These are phyloP conservation scores for Clitoria ternatea DNA, from an alignment of 306 rosid genomes.

Conservation along the genomic window DNA sequence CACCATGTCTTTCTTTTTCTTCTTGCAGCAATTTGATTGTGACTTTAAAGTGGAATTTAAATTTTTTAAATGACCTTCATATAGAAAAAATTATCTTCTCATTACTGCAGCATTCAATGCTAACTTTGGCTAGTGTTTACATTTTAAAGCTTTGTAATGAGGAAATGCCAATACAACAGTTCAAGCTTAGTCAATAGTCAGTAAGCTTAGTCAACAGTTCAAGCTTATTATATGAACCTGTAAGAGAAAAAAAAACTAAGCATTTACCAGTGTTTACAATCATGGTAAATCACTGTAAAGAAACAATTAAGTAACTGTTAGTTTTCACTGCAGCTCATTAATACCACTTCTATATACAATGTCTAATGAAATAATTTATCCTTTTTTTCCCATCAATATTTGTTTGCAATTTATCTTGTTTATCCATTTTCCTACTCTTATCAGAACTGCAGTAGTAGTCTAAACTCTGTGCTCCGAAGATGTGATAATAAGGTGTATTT, in stretches of 20 bases:
- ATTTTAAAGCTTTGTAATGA: neutral
- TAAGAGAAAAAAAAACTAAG: neutral
- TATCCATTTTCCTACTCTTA: constrained; percentile 7
- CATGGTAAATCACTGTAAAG: neutral
- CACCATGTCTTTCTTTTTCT: constrained; percentile 11
- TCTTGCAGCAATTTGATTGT: neutral
- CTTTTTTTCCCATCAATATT: neutral
- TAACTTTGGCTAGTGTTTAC: neutral
- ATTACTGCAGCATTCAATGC: neutral
- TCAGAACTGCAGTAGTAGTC: constrained; percentile 56
- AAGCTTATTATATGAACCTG: constrained; percentile 12
- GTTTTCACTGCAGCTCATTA: too few relatives aligned
- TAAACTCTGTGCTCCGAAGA: constrained; percentile 50
- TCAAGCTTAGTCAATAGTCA: neutral
- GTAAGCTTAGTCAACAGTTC: neutral
- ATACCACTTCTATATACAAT: too few relatives aligned
- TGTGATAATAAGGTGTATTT: constrained; percentile 48
- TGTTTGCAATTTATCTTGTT: constrained; percentile 1
- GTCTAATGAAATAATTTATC: neutral
- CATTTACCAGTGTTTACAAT: constrained; percentile 3
- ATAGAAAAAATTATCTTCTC: constrained; percentile 5
- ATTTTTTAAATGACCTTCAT: neutral
- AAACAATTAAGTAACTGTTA: constrained; percentile 23
- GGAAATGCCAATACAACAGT: neutral
- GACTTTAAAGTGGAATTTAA: neutral